These are phyloP conservation scores for Xylaria sp. DNA, from an alignment of 2,329 filamentous ascomycete genomes.

Conservation along the genomic window DNA sequence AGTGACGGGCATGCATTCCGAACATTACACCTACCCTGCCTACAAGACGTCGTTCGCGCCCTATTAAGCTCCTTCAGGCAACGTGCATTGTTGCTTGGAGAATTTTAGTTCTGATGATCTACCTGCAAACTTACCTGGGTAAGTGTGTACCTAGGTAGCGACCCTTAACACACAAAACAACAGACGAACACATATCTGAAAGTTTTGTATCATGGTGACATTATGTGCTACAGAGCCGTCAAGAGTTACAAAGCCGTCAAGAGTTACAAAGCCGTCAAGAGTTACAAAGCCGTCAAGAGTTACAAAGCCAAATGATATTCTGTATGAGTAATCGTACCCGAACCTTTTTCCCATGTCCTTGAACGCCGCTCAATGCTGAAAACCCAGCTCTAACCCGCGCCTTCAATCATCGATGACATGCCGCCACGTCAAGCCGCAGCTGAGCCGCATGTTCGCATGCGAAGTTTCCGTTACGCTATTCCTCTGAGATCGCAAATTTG, in stretches of 20 bases:
- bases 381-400: neutral
- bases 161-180: neutral
- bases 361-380: constrained; percentile 10
- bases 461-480: neutral
- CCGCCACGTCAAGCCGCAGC: neutral
- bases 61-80: neutral
- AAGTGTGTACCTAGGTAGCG: neutral
- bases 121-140: neutral
- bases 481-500: constrained; percentile 62
- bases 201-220: neutral
- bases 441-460: neutral
- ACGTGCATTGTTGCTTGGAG: neutral
- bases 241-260: neutral
- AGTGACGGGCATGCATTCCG: neutral
- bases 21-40: neutral
- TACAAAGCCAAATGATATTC: neutral
- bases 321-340: neutral
- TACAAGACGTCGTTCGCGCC: neutral
- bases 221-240: neutral
- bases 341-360: neutral
- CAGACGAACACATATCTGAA: neutral
- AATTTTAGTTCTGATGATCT: neutral
- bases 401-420: neutral
- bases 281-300: neutral
- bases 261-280: neutral